Evolutionary conservation across 2,329 filamentous ascomycete species (phyloP), one percentile per base, ranked within the genome.

Genomic region (Blastomyces percursus): DNA sequence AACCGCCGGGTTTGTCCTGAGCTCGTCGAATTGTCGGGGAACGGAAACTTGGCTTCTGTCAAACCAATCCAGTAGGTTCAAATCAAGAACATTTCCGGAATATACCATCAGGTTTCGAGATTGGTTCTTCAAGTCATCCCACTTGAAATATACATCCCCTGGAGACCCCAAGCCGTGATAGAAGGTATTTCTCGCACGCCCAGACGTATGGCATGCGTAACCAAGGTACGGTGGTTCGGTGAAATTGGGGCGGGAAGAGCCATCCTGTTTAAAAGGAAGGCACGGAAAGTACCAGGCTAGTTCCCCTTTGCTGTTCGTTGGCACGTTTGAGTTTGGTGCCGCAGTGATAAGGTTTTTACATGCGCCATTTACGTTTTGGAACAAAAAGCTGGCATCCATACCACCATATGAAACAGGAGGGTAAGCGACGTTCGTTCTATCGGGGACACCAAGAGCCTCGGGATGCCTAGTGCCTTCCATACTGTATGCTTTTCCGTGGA

Each of bases 281-380:
- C 94, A 99, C 2, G 94, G 94, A 73, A 97, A 97, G 74, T 99
- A 99, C 93, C 94, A 99, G 1, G 88, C 94, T 65, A 99, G 78
- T 63, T 96, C 86, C 7, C 84, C 85, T 60, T 86, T 77, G 32
- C 75, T 76, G 72, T 96, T 87, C 6, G 88, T 89, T 1, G 92
- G 91, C 9, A 99, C 86, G 69, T 91, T 87, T 0, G 92, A 95
- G 62, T 80, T 80, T 1, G 82, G 72, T 0, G 88, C 84, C 8
- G 81, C 76, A 0, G 85, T 96, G 72, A 99, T 96, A 62, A 97
- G 77, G 11, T 83, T 89, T 78, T 97, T 99, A 82, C 94, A 99
- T 66, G 89, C 89, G 57, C 94, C 95, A 69, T 99, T 99, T 74
- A 99, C 94, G 68, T 97, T 96, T 74, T 99, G 94, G 77, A 99